Evolutionary conservation across 306 rosid species (phyloP).

Genomic region (Gastrolobium villosum): DNA sequence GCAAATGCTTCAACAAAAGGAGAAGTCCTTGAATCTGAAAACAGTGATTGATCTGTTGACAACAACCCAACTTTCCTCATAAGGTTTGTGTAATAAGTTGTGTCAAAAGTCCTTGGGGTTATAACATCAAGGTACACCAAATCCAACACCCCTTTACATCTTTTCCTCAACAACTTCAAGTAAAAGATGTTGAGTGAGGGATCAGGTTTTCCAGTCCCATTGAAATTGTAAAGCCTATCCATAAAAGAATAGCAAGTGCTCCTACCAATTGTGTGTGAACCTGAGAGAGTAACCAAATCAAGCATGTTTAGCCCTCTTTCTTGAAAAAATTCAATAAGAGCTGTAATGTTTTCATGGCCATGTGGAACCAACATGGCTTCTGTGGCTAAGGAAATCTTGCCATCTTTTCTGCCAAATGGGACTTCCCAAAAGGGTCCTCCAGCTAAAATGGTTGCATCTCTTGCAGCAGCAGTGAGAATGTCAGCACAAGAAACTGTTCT

Average conservation of each 20-base stretch:
- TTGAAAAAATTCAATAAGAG: slow-evolving; percentile 57
- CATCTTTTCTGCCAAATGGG: slow-evolving; percentile 83
- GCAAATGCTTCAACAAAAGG: slow-evolving; percentile 77
- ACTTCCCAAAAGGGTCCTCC: slow-evolving; percentile 99
- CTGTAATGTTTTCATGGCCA: slow-evolving; percentile 79
- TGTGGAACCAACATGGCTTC: slow-evolving; percentile 86
- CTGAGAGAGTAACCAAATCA: slow-evolving; percentile 89
- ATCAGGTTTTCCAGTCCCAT: slow-evolving; percentile 70
- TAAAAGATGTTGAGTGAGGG: slow-evolving; percentile 63
- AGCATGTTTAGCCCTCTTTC: slow-evolving; percentile 68
- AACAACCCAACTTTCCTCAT: slow-evolving; percentile 74
- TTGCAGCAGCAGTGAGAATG: slow-evolving; percentile 83
- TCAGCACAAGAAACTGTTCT: slow-evolving; percentile 88
- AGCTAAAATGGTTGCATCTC: slow-evolving; percentile 84
- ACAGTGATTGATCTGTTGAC: slow-evolving; percentile 74
- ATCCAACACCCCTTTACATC: slow-evolving; percentile 59
- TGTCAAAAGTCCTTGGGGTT: slow-evolving; percentile 80
- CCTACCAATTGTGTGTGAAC: slow-evolving; percentile 88
- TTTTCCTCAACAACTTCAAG: slow-evolving; percentile 61
- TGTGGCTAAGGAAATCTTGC: slow-evolving; percentile 62
- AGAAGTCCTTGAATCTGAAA: slow-evolving; percentile 72
- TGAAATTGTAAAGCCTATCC: slow-evolving; percentile 68
- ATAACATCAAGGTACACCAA: slow-evolving; percentile 69
- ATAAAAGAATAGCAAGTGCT: slow-evolving; percentile 63
- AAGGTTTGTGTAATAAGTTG: slow-evolving; percentile 70